phyloP scores from a whole-genome alignment of 192 early-diverging fungal species.

The Coemansia sp. region DNA sequence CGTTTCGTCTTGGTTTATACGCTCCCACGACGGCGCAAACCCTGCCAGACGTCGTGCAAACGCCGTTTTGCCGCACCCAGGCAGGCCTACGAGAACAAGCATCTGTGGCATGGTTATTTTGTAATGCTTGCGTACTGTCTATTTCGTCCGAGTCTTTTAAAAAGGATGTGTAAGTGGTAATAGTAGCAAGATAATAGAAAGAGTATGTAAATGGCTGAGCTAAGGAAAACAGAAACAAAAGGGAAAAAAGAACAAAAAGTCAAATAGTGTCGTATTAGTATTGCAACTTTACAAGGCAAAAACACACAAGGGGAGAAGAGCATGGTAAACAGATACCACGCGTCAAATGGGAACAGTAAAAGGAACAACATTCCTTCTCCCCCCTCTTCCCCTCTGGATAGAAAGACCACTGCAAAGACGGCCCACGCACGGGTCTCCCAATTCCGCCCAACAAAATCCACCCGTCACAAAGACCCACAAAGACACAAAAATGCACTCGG shows the following conservation, averaged over 20 bases:
- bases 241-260: neutral
- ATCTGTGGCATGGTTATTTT: conserved; percentile 54
- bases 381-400: neutral
- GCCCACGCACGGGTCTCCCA: neutral
- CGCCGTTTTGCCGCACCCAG: conserved; percentile 74
- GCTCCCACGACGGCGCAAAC: conserved; percentile 57
- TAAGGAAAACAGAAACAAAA: neutral
- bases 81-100: conserved; percentile 72
- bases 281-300: neutral
- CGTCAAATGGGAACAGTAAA: conserved; percentile 11
- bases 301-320: neutral
- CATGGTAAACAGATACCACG: neutral
- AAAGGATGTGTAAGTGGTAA: conserved; percentile 6
- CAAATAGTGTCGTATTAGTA: neutral
- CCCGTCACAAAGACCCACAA: neutral
- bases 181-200: conserved; percentile 1
- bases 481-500: neutral
- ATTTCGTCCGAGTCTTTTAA: neutral
- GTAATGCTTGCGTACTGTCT: neutral
- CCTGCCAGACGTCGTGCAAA: conserved; percentile 58
- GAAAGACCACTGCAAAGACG: conserved; percentile 7
- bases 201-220: neutral
- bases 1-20: conserved; percentile 77
- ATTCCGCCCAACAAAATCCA: neutral
- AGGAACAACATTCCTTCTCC: neutral